Conservation (phyloP, 352 stramenopile species). For the Nothophytophthora sp. region DNA sequence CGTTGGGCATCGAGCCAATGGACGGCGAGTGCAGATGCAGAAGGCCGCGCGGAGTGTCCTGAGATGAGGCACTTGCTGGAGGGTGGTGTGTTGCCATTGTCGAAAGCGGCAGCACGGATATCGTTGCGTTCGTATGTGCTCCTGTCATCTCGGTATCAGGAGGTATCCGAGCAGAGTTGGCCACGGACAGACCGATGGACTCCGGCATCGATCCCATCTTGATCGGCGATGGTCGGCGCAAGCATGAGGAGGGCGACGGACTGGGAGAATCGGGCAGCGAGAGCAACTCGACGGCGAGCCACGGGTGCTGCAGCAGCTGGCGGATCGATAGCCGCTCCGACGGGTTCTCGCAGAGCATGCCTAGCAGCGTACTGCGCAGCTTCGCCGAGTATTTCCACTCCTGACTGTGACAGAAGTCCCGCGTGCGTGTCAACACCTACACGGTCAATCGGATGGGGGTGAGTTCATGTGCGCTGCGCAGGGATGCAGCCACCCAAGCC, state of each 20-base stretch:
- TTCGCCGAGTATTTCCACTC: conserved; percentile 51
- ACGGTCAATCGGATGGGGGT: background rate
- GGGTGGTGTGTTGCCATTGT: background rate
- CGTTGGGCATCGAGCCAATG: conserved; percentile 16
- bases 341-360: conserved; percentile 41
- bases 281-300: conserved; percentile 28
- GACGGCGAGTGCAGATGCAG: conserved; percentile 6
- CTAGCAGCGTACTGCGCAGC: conserved; percentile 44
- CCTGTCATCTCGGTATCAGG: no score
- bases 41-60: conserved; percentile 5
- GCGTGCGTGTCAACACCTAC: conserved; percentile 31
- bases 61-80: conserved; percentile 1
- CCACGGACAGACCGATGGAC: conserved; percentile 1
- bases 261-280: background rate
- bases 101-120: conserved; percentile 9
- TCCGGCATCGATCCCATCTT: conserved; percentile 16
- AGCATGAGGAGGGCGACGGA: background rate
- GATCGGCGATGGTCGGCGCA: conserved; percentile 8
- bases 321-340: conserved; percentile 41
- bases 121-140: background rate
- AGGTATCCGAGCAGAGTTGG: conserved; percentile 1
- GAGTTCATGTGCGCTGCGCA: background rate
- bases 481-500: no score
- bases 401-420: conserved; percentile 32
- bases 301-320: conserved; percentile 51